Evolutionary conservation across 352 stramenopile genomes (phyloP).

Genomic region (Vaucheria bursata): DNA sequence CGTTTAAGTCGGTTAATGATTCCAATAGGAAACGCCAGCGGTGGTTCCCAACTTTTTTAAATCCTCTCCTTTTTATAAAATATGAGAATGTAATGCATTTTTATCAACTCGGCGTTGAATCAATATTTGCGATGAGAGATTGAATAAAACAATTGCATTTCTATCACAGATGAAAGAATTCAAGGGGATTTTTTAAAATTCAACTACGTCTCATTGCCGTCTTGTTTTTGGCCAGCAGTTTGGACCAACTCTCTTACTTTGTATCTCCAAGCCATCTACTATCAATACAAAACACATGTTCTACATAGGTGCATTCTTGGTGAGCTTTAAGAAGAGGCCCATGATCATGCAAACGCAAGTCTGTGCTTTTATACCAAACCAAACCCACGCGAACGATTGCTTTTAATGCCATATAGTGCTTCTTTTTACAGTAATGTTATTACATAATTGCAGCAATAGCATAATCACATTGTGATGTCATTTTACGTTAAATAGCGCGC

Average conservation of each 20-base stretch:
- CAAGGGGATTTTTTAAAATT: no score
- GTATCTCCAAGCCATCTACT: slow-evolving; percentile 42
- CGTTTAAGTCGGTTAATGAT: slow-evolving; percentile 55
- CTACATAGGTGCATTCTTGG: slow-evolving; percentile 12
- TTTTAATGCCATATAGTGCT: no score
- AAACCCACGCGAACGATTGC: no score
- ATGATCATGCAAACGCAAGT: slow-evolving; percentile 37
- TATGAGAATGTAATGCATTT: no score
- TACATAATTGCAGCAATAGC: no score
- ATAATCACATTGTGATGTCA: no score
- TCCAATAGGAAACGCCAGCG: slow-evolving; percentile 64
- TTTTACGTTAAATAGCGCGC: no score
- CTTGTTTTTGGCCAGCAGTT: background rate
- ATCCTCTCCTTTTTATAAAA: slow-evolving; percentile 49
- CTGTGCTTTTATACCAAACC: slow-evolving; percentile 42
- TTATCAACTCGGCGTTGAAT: no score
- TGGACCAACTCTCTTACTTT: slow-evolving; percentile 4
- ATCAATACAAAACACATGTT: slow-evolving; percentile 65
- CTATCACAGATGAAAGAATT: no score
- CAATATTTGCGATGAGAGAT: no score
- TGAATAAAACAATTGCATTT: no score
- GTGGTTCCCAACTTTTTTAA: slow-evolving; percentile 53
- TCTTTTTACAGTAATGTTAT: no score
- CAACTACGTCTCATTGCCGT: background rate
- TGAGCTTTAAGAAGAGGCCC: slow-evolving; percentile 24